phyloP scores from a whole-genome alignment of 345 rosid species.

The Populus ilicifolia region DNA sequence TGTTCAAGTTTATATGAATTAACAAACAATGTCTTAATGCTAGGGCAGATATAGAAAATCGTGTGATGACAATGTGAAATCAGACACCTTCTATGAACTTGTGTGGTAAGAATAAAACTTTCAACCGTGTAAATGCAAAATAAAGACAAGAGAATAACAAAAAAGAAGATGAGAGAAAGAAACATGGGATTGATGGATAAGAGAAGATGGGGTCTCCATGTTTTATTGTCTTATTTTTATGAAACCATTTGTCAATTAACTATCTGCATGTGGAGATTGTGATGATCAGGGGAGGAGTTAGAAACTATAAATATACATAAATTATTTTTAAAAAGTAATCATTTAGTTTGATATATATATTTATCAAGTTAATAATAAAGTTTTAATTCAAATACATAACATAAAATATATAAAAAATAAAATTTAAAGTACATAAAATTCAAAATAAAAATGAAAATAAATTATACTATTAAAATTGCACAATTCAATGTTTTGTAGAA shows the following conservation, averaged over 20 bases:
- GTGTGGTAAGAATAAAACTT: not conserved
- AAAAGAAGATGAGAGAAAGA: not conserved
- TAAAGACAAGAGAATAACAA: not conserved
- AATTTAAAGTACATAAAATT: too few relatives aligned
- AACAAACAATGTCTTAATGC: not conserved
- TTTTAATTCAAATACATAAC: too few relatives aligned
- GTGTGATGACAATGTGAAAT: not conserved
- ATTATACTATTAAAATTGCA: too few relatives aligned
- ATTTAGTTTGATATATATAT: too few relatives aligned
- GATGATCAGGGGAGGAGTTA: not conserved
- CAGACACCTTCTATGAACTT: not conserved
- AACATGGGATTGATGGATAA: not conserved
- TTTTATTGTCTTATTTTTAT: conserved; percentile 21
- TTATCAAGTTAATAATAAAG: too few relatives aligned
- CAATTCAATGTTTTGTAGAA: too few relatives aligned
- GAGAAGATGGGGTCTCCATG: conserved; percentile 38
- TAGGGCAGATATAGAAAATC: not conserved
- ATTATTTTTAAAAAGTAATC: too few relatives aligned
- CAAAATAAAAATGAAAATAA: too few relatives aligned
- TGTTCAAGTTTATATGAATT: conserved; percentile 2
- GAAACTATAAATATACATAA: too few relatives aligned
- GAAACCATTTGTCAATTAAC: conserved; percentile 34
- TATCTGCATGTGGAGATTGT: conserved; percentile 8
- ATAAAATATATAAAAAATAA: too few relatives aligned
- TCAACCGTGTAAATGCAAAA: conserved; percentile 5